Base-by-base conservation (phyloP, 371 early-diverging fungal species). In the Basidiobolus meristosporus region DNA sequence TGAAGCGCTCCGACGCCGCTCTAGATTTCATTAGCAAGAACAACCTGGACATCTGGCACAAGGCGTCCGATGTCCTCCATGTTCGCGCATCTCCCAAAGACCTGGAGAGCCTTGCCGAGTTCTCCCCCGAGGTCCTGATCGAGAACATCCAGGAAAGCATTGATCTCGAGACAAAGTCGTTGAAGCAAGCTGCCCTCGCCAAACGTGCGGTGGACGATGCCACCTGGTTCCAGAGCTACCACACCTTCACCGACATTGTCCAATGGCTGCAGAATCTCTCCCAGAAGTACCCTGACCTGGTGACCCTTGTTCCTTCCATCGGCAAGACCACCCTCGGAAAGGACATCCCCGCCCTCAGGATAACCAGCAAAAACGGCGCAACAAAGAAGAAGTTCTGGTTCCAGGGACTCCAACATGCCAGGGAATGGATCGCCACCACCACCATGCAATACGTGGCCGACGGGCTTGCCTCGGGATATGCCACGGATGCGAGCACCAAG, bases 381-480 rank as follows among this genome's bases (percentile, higher is more conserved):
- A 9, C 3, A 26, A 26, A 26, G 26, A 26, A 26, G 9, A 26
- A 26, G 26, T 26, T 5, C 9, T 26, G 26, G 26, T 9, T 26
- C 5, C 26, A 26, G 9, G 26, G 26, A 9, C 9, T 54, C 33
- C 57, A 58, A 19, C 74, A 70, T 52, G 74, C 74, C 18, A 59
- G 74, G 7, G 74, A 73, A 39, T 73, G 70, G 70, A 60, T 67
- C 37, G 54, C 59, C n/a, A 62, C 50, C 7, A 44, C 63, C 6
- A 57, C 59, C 31, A 56, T 59, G 10, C 58, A 62, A 45, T 73
- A 57, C 47, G 38, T 70, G 11, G 55, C 56, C 7, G 48, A 65
- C 45, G 45, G 53, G 26, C 44, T 68, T 16, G 18, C 59, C 1
- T 41, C 39, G 20, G 39, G 48, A 18, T 63, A 66, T 41, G 64